Evolutionary conservation across 164 flowering plant genomes (phyloP).

Genomic region (Vitis vinifera): DNA sequence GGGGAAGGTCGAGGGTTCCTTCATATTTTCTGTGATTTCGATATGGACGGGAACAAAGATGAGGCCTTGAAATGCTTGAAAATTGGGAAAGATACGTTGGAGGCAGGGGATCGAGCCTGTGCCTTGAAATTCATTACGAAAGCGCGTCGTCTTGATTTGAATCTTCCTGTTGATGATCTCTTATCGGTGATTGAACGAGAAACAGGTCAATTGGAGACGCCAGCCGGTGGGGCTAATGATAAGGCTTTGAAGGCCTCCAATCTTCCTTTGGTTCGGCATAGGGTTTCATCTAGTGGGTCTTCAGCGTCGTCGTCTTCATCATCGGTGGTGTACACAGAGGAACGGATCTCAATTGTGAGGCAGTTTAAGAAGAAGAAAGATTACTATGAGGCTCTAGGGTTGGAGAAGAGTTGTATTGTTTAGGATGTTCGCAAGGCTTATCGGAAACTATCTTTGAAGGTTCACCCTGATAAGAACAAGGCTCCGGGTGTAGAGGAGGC

Average conservation of each 20-base stretch:
- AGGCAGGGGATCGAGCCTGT: slow-evolving; percentile 59
- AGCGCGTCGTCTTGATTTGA: slow-evolving; percentile 83
- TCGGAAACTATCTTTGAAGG: slow-evolving; percentile 79
- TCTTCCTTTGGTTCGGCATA: slow-evolving; percentile 33
- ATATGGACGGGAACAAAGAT: slow-evolving; percentile 92
- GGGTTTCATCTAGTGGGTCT: slow-evolving; percentile 33
- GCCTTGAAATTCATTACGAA: slow-evolving; percentile 72
- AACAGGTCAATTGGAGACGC: slow-evolving; percentile 9
- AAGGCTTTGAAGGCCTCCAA: slow-evolving; percentile 17
- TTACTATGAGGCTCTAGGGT: slow-evolving; percentile 77
- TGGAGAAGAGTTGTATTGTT: slow-evolving; percentile 63
- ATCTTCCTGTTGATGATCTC: slow-evolving; percentile 57
- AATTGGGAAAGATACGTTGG: slow-evolving; percentile 63
- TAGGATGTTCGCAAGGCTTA: slow-evolving; percentile 88
- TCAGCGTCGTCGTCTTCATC: slow-evolving; percentile 28
- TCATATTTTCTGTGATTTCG: neutral
- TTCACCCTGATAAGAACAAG: slow-evolving; percentile 90
- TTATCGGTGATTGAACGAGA: slow-evolving; percentile 34
- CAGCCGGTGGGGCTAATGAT: neutral
- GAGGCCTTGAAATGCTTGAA: slow-evolving; percentile 78
- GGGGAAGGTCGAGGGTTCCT: neutral
- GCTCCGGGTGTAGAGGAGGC: too few species aligned
- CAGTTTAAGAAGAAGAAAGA: slow-evolving; percentile 76
- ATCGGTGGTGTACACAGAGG: slow-evolving; percentile 52
- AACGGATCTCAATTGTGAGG: slow-evolving; percentile 70